A percentile compares a stretch with the other conserved stretches of the same genome.
Evolutionary conservation across 805 yeast genomes (phyloP).

Genomic region (Barnettozyma salicaria): DNA sequence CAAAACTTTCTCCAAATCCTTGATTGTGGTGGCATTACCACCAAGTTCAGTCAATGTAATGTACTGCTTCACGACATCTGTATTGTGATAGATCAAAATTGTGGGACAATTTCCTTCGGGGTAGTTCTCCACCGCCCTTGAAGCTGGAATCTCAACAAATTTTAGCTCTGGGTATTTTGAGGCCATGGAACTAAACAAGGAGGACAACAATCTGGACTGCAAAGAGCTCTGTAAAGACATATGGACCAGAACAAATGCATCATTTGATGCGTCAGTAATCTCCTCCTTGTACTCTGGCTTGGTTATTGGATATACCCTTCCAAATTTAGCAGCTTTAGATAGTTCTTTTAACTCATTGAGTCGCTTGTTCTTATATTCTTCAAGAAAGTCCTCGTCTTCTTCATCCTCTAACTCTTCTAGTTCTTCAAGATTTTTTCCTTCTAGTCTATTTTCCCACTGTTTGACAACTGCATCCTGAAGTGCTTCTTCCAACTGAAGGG

Average conservation of each 20-base stretch:
- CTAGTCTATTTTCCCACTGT: slow-evolving; percentile 81
- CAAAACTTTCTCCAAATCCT: slow-evolving; percentile 69
- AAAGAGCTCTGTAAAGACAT: slow-evolving; percentile 60
- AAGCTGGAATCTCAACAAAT: slow-evolving; percentile 87
- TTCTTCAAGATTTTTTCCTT: slow-evolving; percentile 70
- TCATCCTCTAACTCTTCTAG: slow-evolving; percentile 85
- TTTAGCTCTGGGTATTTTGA: slow-evolving; percentile 72
- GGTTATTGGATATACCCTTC: slow-evolving; percentile 68
- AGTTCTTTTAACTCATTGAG: slow-evolving; percentile 64
- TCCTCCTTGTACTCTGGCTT: slow-evolving; percentile 86
- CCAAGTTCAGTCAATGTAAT: slow-evolving; percentile 79
- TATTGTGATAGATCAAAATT: slow-evolving; percentile 69
- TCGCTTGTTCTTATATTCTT: slow-evolving; percentile 69
- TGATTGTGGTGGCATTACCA: slow-evolving; percentile 66
- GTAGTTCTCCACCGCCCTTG: slow-evolving; percentile 86
- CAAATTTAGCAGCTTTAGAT: slow-evolving; percentile 54
- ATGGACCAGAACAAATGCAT: slow-evolving; percentile 67
- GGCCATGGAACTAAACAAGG: slow-evolving; percentile 55
- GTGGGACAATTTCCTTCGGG: slow-evolving; percentile 93
- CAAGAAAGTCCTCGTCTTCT: slow-evolving; percentile 86
- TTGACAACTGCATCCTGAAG: slow-evolving; percentile 71
- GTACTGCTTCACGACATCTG: slow-evolving; percentile 72
- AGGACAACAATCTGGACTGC: slow-evolving; percentile 67
- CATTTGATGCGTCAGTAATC: slow-evolving; percentile 74
- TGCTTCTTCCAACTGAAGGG: slow-evolving; percentile 81